A percentile compares a stretch with the other conserved stretches of the same genome.
Evolutionary conservation across 495 filamentous ascomycete genomes (phyloP).

Genomic region (Daldinia loculata): DNA sequence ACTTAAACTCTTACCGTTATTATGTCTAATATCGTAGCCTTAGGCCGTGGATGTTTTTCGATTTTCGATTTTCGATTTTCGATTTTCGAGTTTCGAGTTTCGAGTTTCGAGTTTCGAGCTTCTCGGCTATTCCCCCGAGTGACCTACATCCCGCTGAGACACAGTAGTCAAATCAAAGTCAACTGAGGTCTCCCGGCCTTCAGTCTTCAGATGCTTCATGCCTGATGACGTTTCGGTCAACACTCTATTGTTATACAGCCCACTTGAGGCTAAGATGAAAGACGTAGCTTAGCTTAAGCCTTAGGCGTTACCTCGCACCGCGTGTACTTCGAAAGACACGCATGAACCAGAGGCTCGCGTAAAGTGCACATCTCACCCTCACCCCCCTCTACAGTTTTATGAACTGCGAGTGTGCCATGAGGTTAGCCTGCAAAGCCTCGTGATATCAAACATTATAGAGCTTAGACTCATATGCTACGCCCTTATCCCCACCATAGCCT

Average conservation of each 20-base stretch:
- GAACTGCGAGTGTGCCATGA: constrained; percentile 30
- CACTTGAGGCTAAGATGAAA: constrained; percentile 20
- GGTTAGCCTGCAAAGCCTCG: constrained; percentile 23
- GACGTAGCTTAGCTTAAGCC: constrained; percentile 5
- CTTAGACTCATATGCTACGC: constrained; percentile 28
- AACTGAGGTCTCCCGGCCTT: constrained; percentile 25
- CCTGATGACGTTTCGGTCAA: constrained; percentile 32
- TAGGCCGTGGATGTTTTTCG: background rate
- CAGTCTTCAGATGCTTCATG: constrained; percentile 23
- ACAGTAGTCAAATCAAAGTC: constrained; percentile 23
- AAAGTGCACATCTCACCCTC: background rate
- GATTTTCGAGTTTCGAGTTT: no score
- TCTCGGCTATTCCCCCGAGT: constrained; percentile 20
- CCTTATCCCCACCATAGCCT: constrained; percentile 32
- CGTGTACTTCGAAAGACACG: constrained; percentile 3
- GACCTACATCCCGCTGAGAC: constrained; percentile 32
- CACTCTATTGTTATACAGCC: constrained; percentile 12
- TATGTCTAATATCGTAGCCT: background rate
- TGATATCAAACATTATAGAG: constrained; percentile 27
- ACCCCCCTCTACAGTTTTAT: constrained; percentile 16
- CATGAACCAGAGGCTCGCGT: constrained; percentile 14
- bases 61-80: background rate
- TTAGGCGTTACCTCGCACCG: constrained; percentile 6
- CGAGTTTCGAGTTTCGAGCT: background rate
- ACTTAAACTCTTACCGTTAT: background rate